Conservation (phyloP, 257 asterid genomes). For the Thymus quinquecostatus region DNA sequence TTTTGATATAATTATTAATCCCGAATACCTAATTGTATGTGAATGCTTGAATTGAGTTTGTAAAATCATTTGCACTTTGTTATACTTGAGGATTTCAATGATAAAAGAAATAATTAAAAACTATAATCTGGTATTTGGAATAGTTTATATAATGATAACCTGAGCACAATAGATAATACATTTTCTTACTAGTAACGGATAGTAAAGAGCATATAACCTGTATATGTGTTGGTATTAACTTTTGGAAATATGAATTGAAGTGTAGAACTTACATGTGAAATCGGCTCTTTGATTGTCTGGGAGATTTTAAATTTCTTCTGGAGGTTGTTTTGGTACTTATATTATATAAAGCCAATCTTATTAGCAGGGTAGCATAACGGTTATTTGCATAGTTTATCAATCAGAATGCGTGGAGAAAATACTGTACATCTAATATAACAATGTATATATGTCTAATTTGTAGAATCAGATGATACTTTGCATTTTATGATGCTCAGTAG, state of each 20-base stretch:
- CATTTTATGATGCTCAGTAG: slow-evolving; percentile 9
- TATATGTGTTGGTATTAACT: too few species aligned
- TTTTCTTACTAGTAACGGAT: background rate
- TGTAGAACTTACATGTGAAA: background rate
- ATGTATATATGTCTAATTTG: slow-evolving; percentile 2
- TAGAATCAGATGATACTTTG: background rate
- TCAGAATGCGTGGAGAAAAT: slow-evolving; percentile 1
- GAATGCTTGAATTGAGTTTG: slow-evolving; percentile 4
- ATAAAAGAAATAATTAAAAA: slow-evolving; percentile 9
- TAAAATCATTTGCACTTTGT: background rate
- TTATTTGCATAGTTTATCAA: slow-evolving; percentile 3
- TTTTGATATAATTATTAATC: background rate
- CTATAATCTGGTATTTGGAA: slow-evolving; percentile 10
- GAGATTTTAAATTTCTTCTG: background rate
- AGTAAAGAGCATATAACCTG: background rate
- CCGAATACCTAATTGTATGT: slow-evolving; percentile 2
- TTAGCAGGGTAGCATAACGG: background rate
- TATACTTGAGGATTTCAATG: background rate
- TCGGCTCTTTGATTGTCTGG: slow-evolving; percentile 3
- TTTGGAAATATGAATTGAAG: background rate
- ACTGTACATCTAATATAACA: background rate
- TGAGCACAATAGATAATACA: slow-evolving; percentile 6
- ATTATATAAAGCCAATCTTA: slow-evolving; percentile 3
- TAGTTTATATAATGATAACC: background rate
- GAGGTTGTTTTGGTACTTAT: slow-evolving; percentile 9